Base-by-base conservation (phyloP, 1,139 yeast species). In the Arxiozyma telluris region DNA sequence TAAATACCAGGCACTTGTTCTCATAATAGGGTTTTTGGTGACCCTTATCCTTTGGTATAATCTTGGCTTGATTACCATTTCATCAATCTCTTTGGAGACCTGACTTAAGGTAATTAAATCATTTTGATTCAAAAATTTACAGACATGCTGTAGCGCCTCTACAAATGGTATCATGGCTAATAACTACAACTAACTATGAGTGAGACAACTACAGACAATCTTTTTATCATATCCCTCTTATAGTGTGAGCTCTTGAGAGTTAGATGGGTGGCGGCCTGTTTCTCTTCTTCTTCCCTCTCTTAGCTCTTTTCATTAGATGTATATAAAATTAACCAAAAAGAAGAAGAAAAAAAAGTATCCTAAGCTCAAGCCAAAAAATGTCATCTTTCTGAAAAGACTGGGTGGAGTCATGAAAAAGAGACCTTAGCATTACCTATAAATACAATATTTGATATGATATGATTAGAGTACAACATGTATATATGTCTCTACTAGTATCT, bases 1-100 rank as follows among this genome's bases (percentile, higher is more conserved):
- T 15, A 72, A 22, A 46, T 57, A 69, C 69, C 72, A 68, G 17
- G 53, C 41, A 5, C 56, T 53, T 8, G 58, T 52, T 27, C 66
- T 54, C 8, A 71, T 44, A 1, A 63, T 57, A 1, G 74, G 71
- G 43, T 67, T 58, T 47, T 57, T 57, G 15, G 67, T 59, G 6
- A 73, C 57, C 42, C 62, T 59, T 6, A 73, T 62, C n/a, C 52
- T 61, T 5, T 51, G 43, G 54, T 70, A 70, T 6, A 73, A 56
- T 41, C 59, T 60, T 25, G 56, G 53, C 25, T 54, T 41, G 4
- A 64, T 63, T 6, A 64, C 45, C 1, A 52, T 41, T 20, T 62
- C 51, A 18, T 56, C 50, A 20, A 59, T 39, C 11, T 44, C 45
- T 34, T 51, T 57, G 25, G 60, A 61, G 9, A 61, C 58, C 21